Conservation (phyloP, 2,329 filamentous ascomycete genomes). For the Talaromyces funiculosus region DNA sequence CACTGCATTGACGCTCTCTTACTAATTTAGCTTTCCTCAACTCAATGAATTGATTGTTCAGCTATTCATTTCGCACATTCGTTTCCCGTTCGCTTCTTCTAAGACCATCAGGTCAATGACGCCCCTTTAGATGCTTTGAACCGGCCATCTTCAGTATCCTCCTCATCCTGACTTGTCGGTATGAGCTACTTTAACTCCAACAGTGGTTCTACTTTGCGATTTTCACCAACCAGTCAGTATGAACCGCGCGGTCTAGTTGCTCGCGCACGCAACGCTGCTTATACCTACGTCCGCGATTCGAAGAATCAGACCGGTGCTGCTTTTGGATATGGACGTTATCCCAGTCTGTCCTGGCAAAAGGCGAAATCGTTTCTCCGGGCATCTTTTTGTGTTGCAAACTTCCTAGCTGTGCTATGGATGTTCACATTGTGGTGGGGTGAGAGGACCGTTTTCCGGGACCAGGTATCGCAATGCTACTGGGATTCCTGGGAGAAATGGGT, state of each 20-base stretch:
- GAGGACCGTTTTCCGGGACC: conserved; percentile 66
- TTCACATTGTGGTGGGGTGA: conserved; percentile 79
- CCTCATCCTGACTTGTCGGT: neutral
- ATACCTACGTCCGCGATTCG: conserved; percentile 21
- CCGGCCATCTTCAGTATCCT: neutral
- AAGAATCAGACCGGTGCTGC: conserved; percentile 12
- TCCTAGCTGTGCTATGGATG: conserved; percentile 68
- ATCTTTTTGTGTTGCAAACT: conserved; percentile 50
- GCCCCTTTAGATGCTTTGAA: neutral
- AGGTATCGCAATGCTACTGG: conserved; percentile 72
- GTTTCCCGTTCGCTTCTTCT: neutral
- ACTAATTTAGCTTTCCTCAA: neutral
- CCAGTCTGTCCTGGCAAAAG: conserved; percentile 16
- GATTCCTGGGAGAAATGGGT: conserved; percentile 90
- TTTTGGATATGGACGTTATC: conserved; percentile 11
- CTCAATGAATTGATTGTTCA: neutral
- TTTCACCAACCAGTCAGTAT: conserved; percentile 17
- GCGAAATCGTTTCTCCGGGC: conserved; percentile 14
- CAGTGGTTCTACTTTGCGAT: conserved; percentile 23
- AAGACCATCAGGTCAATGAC: conserved; percentile 2
- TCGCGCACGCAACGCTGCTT: conserved; percentile 18
- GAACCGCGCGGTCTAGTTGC: conserved; percentile 13
- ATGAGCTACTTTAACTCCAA: conserved; percentile 34
- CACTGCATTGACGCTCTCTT: neutral
- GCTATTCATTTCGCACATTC: neutral